Base-by-base conservation (phyloP, 306 rosid genomes). In the Quercus variabilis region DNA sequence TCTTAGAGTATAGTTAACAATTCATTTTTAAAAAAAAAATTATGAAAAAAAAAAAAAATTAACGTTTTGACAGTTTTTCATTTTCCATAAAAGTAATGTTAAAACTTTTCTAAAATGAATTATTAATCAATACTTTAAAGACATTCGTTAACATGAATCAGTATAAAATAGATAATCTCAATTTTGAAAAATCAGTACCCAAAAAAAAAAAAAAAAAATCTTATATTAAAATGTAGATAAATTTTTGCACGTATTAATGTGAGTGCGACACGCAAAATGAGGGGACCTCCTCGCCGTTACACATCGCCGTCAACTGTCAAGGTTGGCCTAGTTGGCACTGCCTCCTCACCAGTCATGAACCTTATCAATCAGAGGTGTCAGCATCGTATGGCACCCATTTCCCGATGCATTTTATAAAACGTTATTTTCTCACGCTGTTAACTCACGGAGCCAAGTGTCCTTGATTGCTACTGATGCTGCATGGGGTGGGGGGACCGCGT, bases 201-300 rank as follows among this genome's bases (percentile, higher is more conserved):
- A 35, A 35, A 0, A 38, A 38, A 38, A 6, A 6, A 38, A 6
- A 35, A 33, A 1, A 33, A 35, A 0, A 5, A 1, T 6, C 2
- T 6, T 6, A 7, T 0, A 38, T 0, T 41, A 8, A 38, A 41
- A 41, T 41, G 0, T 0, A 0, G 0, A 0, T 0, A 41, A 2
- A 41, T 41, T 8, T 38, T 41, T 8, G 46, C 0, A 0, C 0
- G 3, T 2, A 8, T 41, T 41, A 41, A 41, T 2, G 12, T 8
- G 11, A 8, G 1, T 2, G 3, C 3, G 11, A 8, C 46, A 8
- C 46, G 8, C 2, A 41, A 41, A 41, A 41, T 8, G 46, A 11
- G 3, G 7, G 79, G 30, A 11, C 76, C 77, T 80, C 81, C 58
- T 35, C n/a, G 69, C 79, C 88, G 84, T 83, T 78, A 58, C 51